A percentile compares a stretch with the other conserved stretches of the same genome.
phyloP scores from a whole-genome alignment of 169 alveolate genomes.

The Eimeria sp. region DNA sequence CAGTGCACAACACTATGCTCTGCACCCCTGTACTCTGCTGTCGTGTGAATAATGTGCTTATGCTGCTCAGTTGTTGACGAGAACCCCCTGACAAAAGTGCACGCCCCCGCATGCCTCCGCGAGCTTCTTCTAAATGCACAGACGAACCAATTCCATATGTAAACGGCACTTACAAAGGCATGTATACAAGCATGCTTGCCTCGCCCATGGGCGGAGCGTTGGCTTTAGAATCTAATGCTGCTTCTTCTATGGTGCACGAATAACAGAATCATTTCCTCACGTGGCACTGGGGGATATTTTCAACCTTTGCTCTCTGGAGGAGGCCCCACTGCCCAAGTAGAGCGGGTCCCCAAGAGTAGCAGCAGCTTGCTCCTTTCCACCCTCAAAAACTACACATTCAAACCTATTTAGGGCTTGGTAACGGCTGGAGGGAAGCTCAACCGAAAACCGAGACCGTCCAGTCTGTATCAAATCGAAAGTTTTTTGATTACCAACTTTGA shows the following conservation, averaged over 20 bases:
- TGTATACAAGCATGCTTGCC: constrained; percentile 15
- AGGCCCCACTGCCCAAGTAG: background rate
- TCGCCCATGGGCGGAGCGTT: background rate
- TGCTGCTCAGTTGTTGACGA: constrained; percentile 79
- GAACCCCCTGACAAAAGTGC: constrained; percentile 83
- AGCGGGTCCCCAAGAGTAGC: background rate
- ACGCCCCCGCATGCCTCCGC: constrained; percentile 81
- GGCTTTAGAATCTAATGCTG: constrained; percentile 25
- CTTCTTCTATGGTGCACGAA: background rate
- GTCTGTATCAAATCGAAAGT: constrained; percentile 3
- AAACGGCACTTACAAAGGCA: background rate
- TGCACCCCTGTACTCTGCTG: background rate
- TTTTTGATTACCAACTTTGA: background rate
- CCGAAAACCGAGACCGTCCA: background rate
- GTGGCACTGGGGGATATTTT: background rate
- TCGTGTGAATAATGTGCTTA: background rate
- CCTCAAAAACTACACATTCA: background rate
- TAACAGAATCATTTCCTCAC: background rate
- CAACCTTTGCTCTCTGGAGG: background rate
- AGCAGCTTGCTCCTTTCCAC: background rate
- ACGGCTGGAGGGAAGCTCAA: background rate
- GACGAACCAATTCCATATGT: background rate
- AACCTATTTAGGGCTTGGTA: background rate
- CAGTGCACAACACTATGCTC: background rate
- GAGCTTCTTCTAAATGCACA: constrained; percentile 82